A percentile compares a stretch with the other conserved stretches of the same genome.
Evolutionary conservation across 1,284 basidiomycete species (phyloP).

Genomic region (Heterobasidion occidentale): DNA sequence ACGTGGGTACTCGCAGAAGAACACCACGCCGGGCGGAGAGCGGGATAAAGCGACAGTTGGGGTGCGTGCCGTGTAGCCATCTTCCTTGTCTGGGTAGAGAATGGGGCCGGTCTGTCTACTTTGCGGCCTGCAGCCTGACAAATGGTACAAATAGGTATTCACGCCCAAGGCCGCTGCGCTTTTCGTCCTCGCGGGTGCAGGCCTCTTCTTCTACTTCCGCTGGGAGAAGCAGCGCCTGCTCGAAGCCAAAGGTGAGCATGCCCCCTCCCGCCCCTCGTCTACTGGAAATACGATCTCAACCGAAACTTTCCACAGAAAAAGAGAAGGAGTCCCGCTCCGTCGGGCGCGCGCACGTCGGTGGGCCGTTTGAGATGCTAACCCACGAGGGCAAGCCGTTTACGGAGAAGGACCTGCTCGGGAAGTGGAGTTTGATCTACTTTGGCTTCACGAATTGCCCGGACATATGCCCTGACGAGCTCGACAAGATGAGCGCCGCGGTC

Average conservation of each 20-base stretch:
- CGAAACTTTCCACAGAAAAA: constrained; percentile 38
- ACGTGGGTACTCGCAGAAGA: not conserved
- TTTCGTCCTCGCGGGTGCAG: constrained; percentile 78
- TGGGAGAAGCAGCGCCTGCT: constrained; percentile 78
- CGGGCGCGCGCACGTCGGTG: constrained; percentile 80
- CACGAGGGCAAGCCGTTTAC: constrained; percentile 71
- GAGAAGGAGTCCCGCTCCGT: constrained; percentile 51
- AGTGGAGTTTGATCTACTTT: constrained; percentile 92
- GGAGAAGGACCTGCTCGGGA: constrained; percentile 77
- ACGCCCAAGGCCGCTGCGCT: constrained; percentile 78
- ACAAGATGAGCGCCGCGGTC: constrained; percentile 90
- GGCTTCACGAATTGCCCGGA: constrained; percentile 98
- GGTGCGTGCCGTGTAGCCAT: not conserved
- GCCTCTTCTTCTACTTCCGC: constrained; percentile 85
- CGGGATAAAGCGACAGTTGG: not conserved
- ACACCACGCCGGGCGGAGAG: not conserved
- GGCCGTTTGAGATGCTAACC: constrained; percentile 76
- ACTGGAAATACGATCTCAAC: too few relatives aligned
- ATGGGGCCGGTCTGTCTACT: too few relatives aligned
- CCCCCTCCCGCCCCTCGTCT: not conserved
- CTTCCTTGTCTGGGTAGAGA: too few relatives aligned
- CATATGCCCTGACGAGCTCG: constrained; percentile 97
- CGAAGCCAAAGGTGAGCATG: constrained; percentile 57
- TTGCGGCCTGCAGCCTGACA: not conserved
- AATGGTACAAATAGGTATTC: constrained; percentile 59